Base-by-base conservation (phyloP, 2,329 filamentous ascomycete species). In the Cercospora sp. region DNA sequence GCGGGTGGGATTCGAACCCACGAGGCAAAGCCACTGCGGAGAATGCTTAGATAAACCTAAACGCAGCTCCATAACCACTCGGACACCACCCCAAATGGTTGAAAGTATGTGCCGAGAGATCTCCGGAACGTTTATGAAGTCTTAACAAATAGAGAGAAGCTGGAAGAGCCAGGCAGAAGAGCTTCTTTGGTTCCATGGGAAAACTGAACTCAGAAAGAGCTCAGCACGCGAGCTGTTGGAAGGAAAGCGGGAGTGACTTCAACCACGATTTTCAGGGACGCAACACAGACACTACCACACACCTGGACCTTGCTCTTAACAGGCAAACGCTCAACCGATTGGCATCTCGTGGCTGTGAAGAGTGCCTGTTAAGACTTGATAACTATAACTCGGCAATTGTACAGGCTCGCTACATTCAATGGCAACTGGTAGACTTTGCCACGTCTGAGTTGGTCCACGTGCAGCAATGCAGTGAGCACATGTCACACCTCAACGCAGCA, bases 11-110 rank as follows among this genome's bases (percentile, higher is more conserved):
- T 68, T 73, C 65, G 71, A 72, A 73, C 72, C 67, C 71, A 67
- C 69, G 71, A 72, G 72, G 72, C 72, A 73, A 73, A 65, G 72
- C 72, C 72, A 74, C 72, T 73, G 72, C 72, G 72, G 72, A 73
- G 60, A 70, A 60, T 73, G 70, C 66, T 72, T 72, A 73, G 72
- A 66, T 45, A n/a, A 65, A 60, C 72, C 73, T 74, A 75, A 74
- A 74, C 72, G 70, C 70, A 72, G 72, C 71, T 73, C 72, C 72
- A 74, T 73, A 74, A 74, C 73, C 73, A 74, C 72, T 74, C 68
- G 66, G 69, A 70, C 72, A 72, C 57, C 60, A 68, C 64, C 28
- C 69, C 69, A 31, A 3, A 13, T 39, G 62, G 51, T 45, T 57
- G 28, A 58, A 42, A 64, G 48, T 31, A 63, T 42, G 18, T 26